Base-by-base conservation (phyloP, 2,329 filamentous ascomycete species). In the Didymella pomorum region DNA sequence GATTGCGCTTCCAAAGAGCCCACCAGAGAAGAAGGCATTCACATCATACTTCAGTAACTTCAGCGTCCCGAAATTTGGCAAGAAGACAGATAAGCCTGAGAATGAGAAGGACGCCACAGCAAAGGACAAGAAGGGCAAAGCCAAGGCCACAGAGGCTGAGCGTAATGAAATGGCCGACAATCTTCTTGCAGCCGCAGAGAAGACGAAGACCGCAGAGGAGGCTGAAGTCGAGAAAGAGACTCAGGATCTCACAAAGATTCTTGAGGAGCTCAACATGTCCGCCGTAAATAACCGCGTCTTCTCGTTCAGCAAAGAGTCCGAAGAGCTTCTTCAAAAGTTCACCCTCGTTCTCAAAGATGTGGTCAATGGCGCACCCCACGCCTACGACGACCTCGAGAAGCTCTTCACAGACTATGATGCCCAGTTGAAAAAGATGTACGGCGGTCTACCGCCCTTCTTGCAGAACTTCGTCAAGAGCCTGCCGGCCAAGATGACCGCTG, bases 281-380 rank as follows among this genome's bases (percentile, higher is more conserved):
- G 90, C 91, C 6, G 86, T 89, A 65, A 93, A 96, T 81, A 95
- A 96, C 79, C 89, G 88, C 57, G 91, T 91, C 60, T 91, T 97
- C 76, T 89, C 89, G 12, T 85, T 97, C 56, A 91, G 91, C n/a
- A 85, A 87, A 58, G 93, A 96, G 68, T 94, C 92, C 0, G 88
- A 92, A 61, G 89, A 92, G 63, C 84, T 97, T 28, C 86, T 97
- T 50, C 86, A 87, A 52, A 87, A 89, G 62, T 99, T 99, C 82
- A 96, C 92, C 1, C 83, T 93, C 55, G 89, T 97, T 31, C 90
- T 99, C 72, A 95, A 94, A 74, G 95, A 99, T 74, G 85, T 97
- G 16, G 86, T 95, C 70, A 93, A 93, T 73, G 95, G 95, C 61
- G 95, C 92, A 1, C 95, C 95, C 3, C 97, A 94, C 0, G 95